These are phyloP conservation scores for Globisporangium cylindrosporum DNA, from an alignment of 352 stramenopile genomes.

Conservation along the genomic window DNA sequence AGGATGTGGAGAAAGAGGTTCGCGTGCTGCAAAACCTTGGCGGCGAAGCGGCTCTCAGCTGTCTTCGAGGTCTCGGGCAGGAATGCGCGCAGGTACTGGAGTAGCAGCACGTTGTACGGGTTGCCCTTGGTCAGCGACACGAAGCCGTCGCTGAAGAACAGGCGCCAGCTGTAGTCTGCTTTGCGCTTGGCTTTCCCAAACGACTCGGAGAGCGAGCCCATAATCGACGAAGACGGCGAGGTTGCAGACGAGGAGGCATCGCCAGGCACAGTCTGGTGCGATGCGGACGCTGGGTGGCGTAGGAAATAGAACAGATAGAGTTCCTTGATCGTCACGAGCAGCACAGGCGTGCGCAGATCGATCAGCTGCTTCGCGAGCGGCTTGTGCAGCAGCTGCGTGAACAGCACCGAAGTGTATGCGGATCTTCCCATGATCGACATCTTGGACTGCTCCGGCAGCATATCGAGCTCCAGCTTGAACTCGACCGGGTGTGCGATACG, in stretches of 20 bases:
- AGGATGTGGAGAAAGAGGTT: conserved; percentile 84
- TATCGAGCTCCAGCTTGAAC: conserved; percentile 77
- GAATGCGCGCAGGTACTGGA: conserved; percentile 82
- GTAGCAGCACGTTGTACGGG: conserved; percentile 81
- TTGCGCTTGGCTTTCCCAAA: conserved; percentile 49
- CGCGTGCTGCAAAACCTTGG: conserved; percentile 71
- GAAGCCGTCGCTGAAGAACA: conserved; percentile 69
- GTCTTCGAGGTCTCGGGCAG: conserved; percentile 58
- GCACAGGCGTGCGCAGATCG: conserved; percentile 68
- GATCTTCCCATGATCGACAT: conserved; percentile 68
- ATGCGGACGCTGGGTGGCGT: conserved; percentile 67
- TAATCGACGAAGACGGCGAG: conserved; percentile 27
- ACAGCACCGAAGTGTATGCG: conserved; percentile 61
- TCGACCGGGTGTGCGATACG: conserved; percentile 69
- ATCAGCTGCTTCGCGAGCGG: conserved; percentile 73
- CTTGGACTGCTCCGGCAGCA: conserved; percentile 82
- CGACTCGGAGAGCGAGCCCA: conserved; percentile 46
- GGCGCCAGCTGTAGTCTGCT: conserved; percentile 64
- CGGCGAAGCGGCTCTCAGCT: conserved; percentile 74
- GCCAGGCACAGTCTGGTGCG: conserved; percentile 52
- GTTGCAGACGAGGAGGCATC: background rate
- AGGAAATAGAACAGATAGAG: conserved; percentile 86
- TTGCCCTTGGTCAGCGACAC: conserved; percentile 62
- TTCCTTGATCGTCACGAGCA: conserved; percentile 83
- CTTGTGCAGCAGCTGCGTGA: conserved; percentile 84